phyloP scores from a whole-genome alignment of 768 basidiomycete species.

The Lyophyllum atratum region DNA sequence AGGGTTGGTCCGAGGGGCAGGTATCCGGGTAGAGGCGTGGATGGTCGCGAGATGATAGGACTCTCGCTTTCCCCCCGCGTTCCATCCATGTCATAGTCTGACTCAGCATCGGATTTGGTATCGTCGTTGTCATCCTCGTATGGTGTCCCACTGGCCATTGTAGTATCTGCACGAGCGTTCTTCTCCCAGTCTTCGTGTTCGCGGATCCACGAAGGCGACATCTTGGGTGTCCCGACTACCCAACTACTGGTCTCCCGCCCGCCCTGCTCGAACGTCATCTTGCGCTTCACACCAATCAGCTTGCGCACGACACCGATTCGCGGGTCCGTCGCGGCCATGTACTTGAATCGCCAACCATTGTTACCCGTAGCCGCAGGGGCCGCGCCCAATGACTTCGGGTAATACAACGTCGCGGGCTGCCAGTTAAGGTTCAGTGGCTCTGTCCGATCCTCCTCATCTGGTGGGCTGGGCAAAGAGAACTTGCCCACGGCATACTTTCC shows the following conservation, averaged over 20 bases:
- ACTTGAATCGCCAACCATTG: constrained; percentile 50
- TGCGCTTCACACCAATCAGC: constrained; percentile 73
- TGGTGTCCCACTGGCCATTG: neutral
- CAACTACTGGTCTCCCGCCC: constrained; percentile 20
- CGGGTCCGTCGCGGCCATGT: constrained; percentile 68
- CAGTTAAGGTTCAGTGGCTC: neutral
- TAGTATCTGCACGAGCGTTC: constrained; percentile 5
- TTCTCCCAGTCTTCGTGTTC: constrained; percentile 52
- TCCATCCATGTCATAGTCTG: constrained; percentile 33
- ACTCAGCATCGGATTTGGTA: constrained; percentile 29
- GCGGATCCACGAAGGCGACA: constrained; percentile 44
- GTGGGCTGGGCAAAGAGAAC: constrained; percentile 68
- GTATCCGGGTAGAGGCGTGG: constrained; percentile 72
- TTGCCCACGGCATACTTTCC: constrained; percentile 78
- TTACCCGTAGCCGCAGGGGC: neutral
- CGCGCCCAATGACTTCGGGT: neutral
- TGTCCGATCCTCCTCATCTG: constrained; percentile 38
- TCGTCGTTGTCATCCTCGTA: constrained; percentile 30
- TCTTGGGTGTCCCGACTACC: constrained; percentile 23
- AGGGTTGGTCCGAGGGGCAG: constrained; percentile 71
- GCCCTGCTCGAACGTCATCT: constrained; percentile 40
- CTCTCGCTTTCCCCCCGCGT: constrained; percentile 39
- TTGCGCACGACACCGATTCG: constrained; percentile 68
- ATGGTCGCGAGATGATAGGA: constrained; percentile 49
- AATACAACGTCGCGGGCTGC: neutral